Evolutionary conservation across 2,329 filamentous ascomycete genomes (phyloP), one percentile per base, ranked within the genome.

Genomic region (Colletotrichum costaricense): DNA sequence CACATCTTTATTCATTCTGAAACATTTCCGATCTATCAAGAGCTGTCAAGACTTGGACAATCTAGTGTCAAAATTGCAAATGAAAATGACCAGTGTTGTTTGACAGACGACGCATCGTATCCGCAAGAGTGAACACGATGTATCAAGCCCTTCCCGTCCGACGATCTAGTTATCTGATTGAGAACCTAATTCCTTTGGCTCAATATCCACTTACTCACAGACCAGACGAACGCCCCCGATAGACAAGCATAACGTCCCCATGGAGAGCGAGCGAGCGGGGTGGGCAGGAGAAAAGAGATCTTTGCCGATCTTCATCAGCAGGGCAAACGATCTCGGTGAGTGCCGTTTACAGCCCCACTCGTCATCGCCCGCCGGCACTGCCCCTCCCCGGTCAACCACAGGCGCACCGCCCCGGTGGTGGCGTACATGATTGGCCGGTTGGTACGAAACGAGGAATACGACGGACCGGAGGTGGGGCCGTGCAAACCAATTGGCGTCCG

Each of bases 401-500:
- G 11, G 30, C n/a, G 49, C 30, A 64, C 62, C 49, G 60, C 49
- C 14, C 22, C 62, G 63, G 4, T 28, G 30, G 16, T 24, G 63
- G 24, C 16, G 52, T 49, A 4, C 22, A 24, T 56, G 63, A 30
- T 65, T 65, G 63, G 63, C 9, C 63, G 35, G 16, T 16, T 7
- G 14, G 7, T 11, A 16, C 52, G 56, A 65, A 56, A 42, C 63
- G 63, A 65, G 52, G 33, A 65, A 65, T 56, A 56, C 63, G 62
- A 49, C 62, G 49, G 62, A 35, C 30, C 49, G 60, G n/a, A 4
- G 16, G 60, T 63, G 60, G 60, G 60, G 60, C 60, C 60, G 60
- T 63, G 4, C 42, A 49, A 30, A n/a, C 60, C 60, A 63, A 63
- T 63, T n/a, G 46, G 60, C 24, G 11, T 35, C 46, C 28, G 60